Conservation (phyloP, 805 yeast species). For the Teunomyces tritomae region DNA sequence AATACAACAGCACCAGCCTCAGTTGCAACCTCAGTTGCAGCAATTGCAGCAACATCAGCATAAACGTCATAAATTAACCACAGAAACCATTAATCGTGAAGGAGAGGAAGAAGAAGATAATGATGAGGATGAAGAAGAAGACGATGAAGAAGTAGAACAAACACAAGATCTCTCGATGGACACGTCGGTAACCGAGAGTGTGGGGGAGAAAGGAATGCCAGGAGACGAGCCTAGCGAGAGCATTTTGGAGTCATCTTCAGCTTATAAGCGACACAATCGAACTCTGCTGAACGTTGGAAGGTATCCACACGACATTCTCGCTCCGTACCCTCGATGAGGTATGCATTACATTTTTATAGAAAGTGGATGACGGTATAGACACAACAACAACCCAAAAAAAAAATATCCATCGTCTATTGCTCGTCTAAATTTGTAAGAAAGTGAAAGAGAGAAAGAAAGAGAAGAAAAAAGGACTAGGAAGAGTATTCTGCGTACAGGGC, state of each 20-base stretch:
- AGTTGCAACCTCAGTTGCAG: slow-evolving; percentile 2
- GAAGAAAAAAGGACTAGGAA: neutral
- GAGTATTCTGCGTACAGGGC: slow-evolving; percentile 21
- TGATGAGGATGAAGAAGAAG: slow-evolving; percentile 5
- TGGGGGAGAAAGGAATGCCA: neutral
- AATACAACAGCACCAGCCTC: slow-evolving; percentile 5
- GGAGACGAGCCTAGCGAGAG: slow-evolving; percentile 9
- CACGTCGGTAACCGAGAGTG: slow-evolving; percentile 7
- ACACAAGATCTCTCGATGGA: slow-evolving; percentile 16
- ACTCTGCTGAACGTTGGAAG: slow-evolving; percentile 23
- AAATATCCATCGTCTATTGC: neutral
- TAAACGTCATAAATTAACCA: slow-evolving; percentile 35
- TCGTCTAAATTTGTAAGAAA: neutral
- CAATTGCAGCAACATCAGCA: slow-evolving; percentile 16
- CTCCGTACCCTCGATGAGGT: slow-evolving; percentile 12
- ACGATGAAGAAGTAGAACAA: slow-evolving; percentile 3
- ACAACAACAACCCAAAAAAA: neutral
- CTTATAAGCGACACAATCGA: slow-evolving; percentile 6
- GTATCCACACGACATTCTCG: slow-evolving; percentile 29
- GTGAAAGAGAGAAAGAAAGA: too few species aligned
- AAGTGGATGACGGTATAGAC: neutral
- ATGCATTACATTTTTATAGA: slow-evolving; percentile 1
- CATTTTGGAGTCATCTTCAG: slow-evolving; percentile 7
- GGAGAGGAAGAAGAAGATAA: slow-evolving; percentile 1
- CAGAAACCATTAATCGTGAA: slow-evolving; percentile 12